Percentiles rank a stretch among this genome's conserved stretches.
phyloP scores from a whole-genome alignment of 1,284 basidiomycete species.

The Moesziomyces aphidis region DNA sequence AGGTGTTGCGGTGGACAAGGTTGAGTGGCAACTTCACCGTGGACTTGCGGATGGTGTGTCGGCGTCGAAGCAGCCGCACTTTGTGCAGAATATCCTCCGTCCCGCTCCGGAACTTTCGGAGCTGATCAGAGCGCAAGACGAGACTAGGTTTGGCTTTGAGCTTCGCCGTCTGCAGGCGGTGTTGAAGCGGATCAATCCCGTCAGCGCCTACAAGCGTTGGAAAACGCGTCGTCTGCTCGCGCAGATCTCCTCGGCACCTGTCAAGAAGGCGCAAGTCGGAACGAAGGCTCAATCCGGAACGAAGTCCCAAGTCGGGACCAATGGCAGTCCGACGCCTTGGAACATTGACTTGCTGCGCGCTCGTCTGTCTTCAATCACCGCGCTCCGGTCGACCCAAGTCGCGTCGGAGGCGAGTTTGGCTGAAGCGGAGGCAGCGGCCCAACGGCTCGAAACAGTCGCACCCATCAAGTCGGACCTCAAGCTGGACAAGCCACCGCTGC shows the following conservation, averaged over 20 bases:
- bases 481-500: not conserved
- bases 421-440: slow-evolving; percentile 1
- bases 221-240: slow-evolving; percentile 11
- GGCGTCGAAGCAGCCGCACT: slow-evolving; percentile 6
- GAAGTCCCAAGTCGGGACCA: not conserved
- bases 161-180: not conserved
- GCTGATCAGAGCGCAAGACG: not conserved
- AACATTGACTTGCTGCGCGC: slow-evolving; percentile 4
- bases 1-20: not conserved
- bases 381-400: not conserved
- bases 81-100: not conserved
- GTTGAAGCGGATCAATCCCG: slow-evolving; percentile 2
- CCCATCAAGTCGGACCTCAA: slow-evolving; percentile 7
- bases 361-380: slow-evolving; percentile 9
- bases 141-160: not conserved
- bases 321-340: not conserved
- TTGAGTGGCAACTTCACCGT: slow-evolving; percentile 14
- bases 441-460: slow-evolving; percentile 5
- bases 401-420: slow-evolving; percentile 2
- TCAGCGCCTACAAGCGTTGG: slow-evolving; percentile 8
- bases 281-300: too few species aligned
- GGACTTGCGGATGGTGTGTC: slow-evolving; percentile 9
- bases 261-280: too few species aligned
- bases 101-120: slow-evolving; percentile 1
- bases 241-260: slow-evolving; percentile 4